Conservation (phyloP, 169 alveolate genomes). For the Cryptosporidium sp. region DNA sequence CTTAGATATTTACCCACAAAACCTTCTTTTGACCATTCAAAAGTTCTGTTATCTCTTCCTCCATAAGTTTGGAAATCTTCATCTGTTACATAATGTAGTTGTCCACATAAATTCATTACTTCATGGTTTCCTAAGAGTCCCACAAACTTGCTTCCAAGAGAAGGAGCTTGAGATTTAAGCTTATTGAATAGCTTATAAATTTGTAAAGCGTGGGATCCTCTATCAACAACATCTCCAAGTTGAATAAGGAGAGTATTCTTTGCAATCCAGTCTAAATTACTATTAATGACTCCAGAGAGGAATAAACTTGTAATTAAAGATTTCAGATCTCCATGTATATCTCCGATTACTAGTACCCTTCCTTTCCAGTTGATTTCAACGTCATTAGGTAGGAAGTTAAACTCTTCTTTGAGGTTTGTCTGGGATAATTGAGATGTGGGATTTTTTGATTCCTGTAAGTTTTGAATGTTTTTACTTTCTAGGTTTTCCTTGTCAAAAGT, state of each 20-base stretch:
- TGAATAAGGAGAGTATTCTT: constrained; percentile 78
- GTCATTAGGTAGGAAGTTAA: neutral
- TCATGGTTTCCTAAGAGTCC: constrained; percentile 81
- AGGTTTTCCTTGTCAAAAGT: neutral
- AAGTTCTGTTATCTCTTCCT: constrained; percentile 47
- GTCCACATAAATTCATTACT: constrained; percentile 79
- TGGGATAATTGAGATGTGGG: neutral
- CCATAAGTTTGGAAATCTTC: constrained; percentile 71
- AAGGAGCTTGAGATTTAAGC: constrained; percentile 73
- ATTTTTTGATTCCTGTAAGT: neutral
- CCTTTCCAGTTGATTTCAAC: constrained; percentile 79
- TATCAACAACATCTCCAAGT: constrained; percentile 79
- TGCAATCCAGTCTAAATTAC: constrained; percentile 78
- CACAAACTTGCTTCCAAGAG: constrained; percentile 66
- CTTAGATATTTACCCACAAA: constrained; percentile 63
- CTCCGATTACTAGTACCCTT: constrained; percentile 80
- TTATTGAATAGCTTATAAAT: constrained; percentile 66
- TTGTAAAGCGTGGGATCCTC: constrained; percentile 78
- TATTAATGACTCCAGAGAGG: constrained; percentile 77
- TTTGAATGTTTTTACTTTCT: neutral
- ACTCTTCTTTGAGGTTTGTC: neutral
- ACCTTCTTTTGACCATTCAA: constrained; percentile 71
- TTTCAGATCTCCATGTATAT: constrained; percentile 80
- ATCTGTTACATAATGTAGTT: constrained; percentile 72
- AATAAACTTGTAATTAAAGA: constrained; percentile 74